phyloP scores from a whole-genome alignment of 768 basidiomycete genomes.

The Xerocomus brunneocitrinus region DNA sequence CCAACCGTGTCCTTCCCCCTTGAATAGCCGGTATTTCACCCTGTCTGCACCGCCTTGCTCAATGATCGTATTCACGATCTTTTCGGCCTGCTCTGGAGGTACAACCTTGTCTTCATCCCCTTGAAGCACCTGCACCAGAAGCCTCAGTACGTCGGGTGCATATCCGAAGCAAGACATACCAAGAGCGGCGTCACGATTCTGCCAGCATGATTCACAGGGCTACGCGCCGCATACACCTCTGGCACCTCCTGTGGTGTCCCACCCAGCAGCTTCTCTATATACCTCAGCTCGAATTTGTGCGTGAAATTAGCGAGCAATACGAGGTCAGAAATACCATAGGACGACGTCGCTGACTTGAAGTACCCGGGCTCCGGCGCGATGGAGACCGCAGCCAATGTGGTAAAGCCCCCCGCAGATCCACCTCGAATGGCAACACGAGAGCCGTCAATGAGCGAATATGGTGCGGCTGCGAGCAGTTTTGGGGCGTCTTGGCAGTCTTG shows the following conservation, averaged over 20 bases:
- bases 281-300: constrained; percentile 67
- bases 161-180: constrained; percentile 30
- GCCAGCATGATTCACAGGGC: constrained; percentile 58
- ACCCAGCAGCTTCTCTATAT: constrained; percentile 61
- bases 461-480: constrained; percentile 40
- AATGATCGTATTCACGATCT: constrained; percentile 27
- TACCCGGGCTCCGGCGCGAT: constrained; percentile 37
- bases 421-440: constrained; percentile 67
- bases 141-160: background rate
- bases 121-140: constrained; percentile 55
- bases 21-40: constrained; percentile 38
- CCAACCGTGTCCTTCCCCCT: constrained; percentile 45
- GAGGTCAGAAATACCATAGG: constrained; percentile 70
- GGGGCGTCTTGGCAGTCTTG: constrained; percentile 59
- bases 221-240: constrained; percentile 53
- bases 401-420: constrained; percentile 70
- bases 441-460: constrained; percentile 55
- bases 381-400: constrained; percentile 48
- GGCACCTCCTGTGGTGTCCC: constrained; percentile 50
- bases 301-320: constrained; percentile 52
- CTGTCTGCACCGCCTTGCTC: constrained; percentile 16
- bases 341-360: constrained; percentile 58
- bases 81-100: constrained; percentile 55
- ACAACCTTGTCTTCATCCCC: constrained; percentile 61
- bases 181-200: constrained; percentile 60